Evolutionary conservation across 768 basidiomycete species (phyloP), one percentile per base, ranked within the genome.

Genomic region (Pleurotus eryngii): DNA sequence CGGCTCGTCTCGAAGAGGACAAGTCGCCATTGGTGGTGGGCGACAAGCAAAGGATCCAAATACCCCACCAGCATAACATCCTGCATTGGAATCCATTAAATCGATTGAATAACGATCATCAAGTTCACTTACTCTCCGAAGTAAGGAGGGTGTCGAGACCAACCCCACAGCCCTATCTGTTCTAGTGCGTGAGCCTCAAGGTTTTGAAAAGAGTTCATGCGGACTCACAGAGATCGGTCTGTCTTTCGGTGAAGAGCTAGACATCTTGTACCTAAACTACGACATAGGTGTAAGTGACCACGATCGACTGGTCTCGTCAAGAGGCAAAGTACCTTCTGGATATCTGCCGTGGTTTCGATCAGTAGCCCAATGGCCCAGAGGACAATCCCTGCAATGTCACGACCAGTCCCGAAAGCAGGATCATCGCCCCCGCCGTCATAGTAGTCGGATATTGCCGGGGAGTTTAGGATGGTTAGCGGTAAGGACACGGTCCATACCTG

Each of bases 81-180:
- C 81, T 82, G 59, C 1, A 22, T 11, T 6, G 35, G 18, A 51
- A 17, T 24, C 27, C 14, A 46, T 20, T 5, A 58, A 17, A 14
- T 63, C 64, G 20, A 37, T 8, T 46, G 15, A 17, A 35, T 20
- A 46, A 18, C 8, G 24, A 47, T 18, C 20, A 50, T 15, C 6
- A 46, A 26, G 17, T 26, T 14, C 1, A 75, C 77, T 65, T 70
- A 85, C 81, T 89, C 87, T 64, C 86, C 86, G 62, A 87, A 87
- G 65, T 87, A 89, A 0, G 85, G 83, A 17, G 87, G 86, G 61
- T 89, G 85, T 3, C 86, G 77, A 20, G 81, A 81, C 76, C 78
- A 84, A 11, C 65, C 70, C 83, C 83, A 83, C 2, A 83, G 60
- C 4, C 82, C 83, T 38, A 60, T 69, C 81, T 83, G 60, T 35